These are phyloP conservation scores for Zoysia japonica DNA, from an alignment of 176 grass and related monocot species.

Conservation along the genomic window DNA sequence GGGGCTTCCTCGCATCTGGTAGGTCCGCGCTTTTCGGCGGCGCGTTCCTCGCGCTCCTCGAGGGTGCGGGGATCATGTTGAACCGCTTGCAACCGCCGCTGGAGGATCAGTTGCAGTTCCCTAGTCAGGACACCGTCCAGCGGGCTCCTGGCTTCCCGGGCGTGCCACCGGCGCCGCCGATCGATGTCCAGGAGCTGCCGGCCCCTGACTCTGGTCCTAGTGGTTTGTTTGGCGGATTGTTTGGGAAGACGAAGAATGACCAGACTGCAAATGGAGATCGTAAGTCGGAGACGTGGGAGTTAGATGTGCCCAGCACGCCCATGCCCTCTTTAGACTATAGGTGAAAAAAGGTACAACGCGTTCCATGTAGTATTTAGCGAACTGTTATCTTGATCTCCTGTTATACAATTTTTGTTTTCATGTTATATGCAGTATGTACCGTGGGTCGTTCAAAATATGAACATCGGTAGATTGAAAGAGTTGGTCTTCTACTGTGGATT, in stretches of 20 bases:
- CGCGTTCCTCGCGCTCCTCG: conserved; percentile 61
- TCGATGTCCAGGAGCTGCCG: conserved; percentile 22
- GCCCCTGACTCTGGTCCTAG: background rate
- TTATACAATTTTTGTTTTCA: background rate
- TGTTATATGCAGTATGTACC: background rate
- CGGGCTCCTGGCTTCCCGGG: background rate
- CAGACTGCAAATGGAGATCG: background rate
- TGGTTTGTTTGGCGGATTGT: conserved; percentile 11
- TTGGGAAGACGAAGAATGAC: conserved; percentile 32
- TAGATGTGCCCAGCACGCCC: conserved; percentile 13
- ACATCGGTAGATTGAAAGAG: background rate
- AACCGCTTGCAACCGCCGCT: background rate
- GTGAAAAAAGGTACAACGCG: conserved; percentile 7
- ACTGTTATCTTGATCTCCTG: background rate
- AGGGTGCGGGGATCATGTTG: conserved; percentile 52
- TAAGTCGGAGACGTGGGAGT: conserved; percentile 27
- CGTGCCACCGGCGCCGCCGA: background rate
- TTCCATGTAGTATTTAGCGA: too few relatives aligned
- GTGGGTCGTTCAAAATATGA: background rate
- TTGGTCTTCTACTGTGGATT: background rate
- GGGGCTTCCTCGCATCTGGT: conserved; percentile 28
- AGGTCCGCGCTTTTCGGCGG: conserved; percentile 45
- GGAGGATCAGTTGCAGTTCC: background rate
- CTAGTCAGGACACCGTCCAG: background rate
- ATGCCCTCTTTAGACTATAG: conserved; percentile 37